Conservation (phyloP, 352 stramenopile species). For the Globisporangium uncinulatum region DNA sequence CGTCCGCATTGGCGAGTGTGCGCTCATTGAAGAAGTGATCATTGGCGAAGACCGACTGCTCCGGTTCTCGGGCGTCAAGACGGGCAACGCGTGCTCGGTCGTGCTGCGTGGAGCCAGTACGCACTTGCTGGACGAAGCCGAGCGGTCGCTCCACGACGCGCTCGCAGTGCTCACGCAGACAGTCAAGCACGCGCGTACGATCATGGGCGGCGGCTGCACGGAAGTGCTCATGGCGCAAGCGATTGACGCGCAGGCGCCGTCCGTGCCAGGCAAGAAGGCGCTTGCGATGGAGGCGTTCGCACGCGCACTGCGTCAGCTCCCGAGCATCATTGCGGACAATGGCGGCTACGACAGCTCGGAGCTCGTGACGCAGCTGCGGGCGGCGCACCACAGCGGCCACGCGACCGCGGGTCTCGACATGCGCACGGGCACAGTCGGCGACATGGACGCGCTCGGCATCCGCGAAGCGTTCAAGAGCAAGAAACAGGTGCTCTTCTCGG, state of each 20-base stretch:
- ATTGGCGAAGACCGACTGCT: constrained; percentile 98
- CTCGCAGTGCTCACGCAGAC: constrained; percentile 97
- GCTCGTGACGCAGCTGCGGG: constrained; percentile 94
- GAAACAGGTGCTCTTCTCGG: constrained; percentile 96
- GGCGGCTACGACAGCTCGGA: constrained; percentile 98
- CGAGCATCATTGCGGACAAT: constrained; percentile 99
- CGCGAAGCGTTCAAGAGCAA: constrained; percentile 96
- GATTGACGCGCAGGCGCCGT: constrained; percentile 87
- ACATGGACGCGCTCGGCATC: constrained; percentile 98
- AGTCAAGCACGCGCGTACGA: constrained; percentile 94
- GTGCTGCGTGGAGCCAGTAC: constrained; percentile 92
- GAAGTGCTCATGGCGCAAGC: constrained; percentile 96
- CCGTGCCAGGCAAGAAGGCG: constrained; percentile 96
- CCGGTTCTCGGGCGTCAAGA: constrained; percentile 97
- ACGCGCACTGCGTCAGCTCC: constrained; percentile 94
- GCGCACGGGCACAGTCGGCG: constrained; percentile 91
- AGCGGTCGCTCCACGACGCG: constrained; percentile 98
- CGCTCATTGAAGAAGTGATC: constrained; percentile 98
- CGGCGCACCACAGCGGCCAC: constrained; percentile 90
- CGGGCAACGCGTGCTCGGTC: constrained; percentile 92
- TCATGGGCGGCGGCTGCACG: constrained; percentile 96
- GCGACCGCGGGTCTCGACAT: constrained; percentile 96
- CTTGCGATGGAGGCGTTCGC: constrained; percentile 98
- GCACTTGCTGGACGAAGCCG: constrained; percentile 98
- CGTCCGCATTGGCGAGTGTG: constrained; percentile 95